These are phyloP conservation scores for Sorghum bicolor DNA, from an alignment of 176 grass and related monocot species.

Conservation along the genomic window Sorghum_bicolor_NCBIv3 NC_012877.2:61308001-61308500, in stretches of 20 bases:
- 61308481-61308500: slow-evolving; percentile 1
- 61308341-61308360: background rate
- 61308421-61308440: background rate
- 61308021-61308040: background rate
- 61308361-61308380: background rate
- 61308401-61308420: background rate
- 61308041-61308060: background rate
- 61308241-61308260: background rate
- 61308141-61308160: background rate
- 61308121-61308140: background rate
- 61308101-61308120: background rate
- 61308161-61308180: background rate
- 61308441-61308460: background rate
- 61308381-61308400: background rate
- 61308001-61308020: background rate
- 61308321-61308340: background rate
- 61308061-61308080: background rate
- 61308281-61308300: background rate
- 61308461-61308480: background rate
- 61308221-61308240: background rate
- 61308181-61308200: background rate
- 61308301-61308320: background rate
- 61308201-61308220: background rate
- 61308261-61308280: background rate
- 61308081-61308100: background rate